Base-by-base conservation (phyloP, 495 filamentous ascomycete genomes). In the Cercophora samala region DNA sequence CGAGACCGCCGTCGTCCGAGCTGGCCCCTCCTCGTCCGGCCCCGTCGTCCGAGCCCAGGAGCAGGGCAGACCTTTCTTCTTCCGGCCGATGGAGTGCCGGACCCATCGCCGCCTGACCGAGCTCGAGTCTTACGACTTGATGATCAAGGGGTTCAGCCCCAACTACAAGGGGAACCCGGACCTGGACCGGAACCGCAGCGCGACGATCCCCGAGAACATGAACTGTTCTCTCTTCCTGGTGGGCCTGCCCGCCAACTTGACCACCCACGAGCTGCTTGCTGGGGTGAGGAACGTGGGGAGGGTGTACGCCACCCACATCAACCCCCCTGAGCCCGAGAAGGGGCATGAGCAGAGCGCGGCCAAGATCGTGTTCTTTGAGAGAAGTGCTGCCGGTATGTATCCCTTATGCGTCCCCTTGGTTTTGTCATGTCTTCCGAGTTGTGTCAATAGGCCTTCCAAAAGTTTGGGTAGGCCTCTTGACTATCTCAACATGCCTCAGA, bases 311-410 rank as follows among this genome's bases (percentile, higher is more conserved):
- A 68, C 74, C 0, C 77, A 78, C 56, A 78, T 83, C 64, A 81
- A 79, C 62, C 70, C 70, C 1, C 77, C 79, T 0, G 66, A 68
- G 8, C 54, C 62, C 11, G 58, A 61, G 5, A 51, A 59, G 11
- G 64, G 63, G 0, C 70, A 79, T 54, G 29, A 37, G 0, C 70
- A 71, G 3, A 69, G 72, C 4, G 78, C 81, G 0, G 79, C 80
- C 0, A 80, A 79, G 63, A 64, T 83, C 1, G 73, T 78, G 2
- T 83, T 83, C 66, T 83, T 83, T 51, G 72, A 76, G 18, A 60
- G 75, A 5, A 19, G 24, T 0, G 74, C 72, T 0, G 75, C 75
- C 1, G 72, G 71, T 72, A 22, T 42, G 70, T 64, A 9, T 62
- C 37, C 19, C n/a, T 19, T 56, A 46, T 58, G 8, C 29, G 53